These are phyloP conservation scores for Rhododendron vialii DNA, from an alignment of 148 eudicot genomes.

Conservation along the genomic window DNA sequence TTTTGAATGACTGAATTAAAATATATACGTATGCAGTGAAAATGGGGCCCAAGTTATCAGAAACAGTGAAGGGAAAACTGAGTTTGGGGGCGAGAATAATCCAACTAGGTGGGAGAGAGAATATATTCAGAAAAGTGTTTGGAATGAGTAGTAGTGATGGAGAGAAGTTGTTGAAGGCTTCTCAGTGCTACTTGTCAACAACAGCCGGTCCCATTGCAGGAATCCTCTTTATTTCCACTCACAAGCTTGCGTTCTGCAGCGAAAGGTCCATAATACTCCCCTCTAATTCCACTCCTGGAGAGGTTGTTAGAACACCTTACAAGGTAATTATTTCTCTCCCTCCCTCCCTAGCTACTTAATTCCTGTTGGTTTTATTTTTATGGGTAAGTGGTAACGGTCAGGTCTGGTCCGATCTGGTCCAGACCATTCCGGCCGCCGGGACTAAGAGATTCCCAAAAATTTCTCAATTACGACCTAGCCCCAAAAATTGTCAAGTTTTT, in stretches of 20 bases:
- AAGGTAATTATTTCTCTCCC: slow-evolving; percentile 21
- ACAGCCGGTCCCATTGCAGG: slow-evolving; percentile 36
- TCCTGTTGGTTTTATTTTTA: too few relatives aligned
- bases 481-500: too few relatives aligned
- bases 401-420: too few relatives aligned
- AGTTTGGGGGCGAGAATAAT: slow-evolving; percentile 28
- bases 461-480: too few relatives aligned
- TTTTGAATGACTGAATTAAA: neutral
- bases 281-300: slow-evolving; percentile 10
- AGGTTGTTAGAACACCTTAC: slow-evolving; percentile 21
- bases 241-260: slow-evolving; percentile 26
- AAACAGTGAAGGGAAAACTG: slow-evolving; percentile 28
- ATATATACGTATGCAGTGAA: slow-evolving; percentile 13
- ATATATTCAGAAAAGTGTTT: slow-evolving; percentile 29
- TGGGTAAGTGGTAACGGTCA: too few relatives aligned
- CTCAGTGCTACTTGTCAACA: slow-evolving; percentile 31
- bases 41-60: slow-evolving; percentile 30
- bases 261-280: slow-evolving; percentile 23
- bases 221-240: slow-evolving; percentile 29
- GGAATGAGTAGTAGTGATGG: slow-evolving; percentile 10
- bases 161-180: slow-evolving; percentile 31
- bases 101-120: slow-evolving; percentile 26
- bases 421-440: too few relatives aligned
- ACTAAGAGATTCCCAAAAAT: too few relatives aligned
- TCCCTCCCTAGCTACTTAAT: neutral